phyloP scores from a whole-genome alignment of 1,284 basidiomycete species.

The Microbotryum intermedium region DNA sequence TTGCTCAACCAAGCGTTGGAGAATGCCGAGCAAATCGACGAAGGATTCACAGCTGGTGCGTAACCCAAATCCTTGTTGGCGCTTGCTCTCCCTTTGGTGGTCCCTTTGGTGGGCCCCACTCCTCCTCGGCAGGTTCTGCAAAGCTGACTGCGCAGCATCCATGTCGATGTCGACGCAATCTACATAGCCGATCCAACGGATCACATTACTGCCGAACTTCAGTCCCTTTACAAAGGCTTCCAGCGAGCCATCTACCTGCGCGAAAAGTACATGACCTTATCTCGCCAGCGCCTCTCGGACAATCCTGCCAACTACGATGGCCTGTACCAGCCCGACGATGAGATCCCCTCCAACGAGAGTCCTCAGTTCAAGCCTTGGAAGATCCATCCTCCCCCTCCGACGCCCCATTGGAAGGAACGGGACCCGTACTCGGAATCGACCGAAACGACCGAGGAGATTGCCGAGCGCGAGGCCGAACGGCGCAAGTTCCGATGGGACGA shows the following conservation, averaged over 20 bases:
- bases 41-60: conserved; percentile 23
- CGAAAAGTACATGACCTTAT: conserved; percentile 82
- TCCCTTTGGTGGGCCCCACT: background rate
- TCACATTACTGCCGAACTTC: conserved; percentile 35
- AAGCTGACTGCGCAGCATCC: background rate
- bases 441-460: conserved; percentile 25
- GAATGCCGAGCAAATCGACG: conserved; percentile 25
- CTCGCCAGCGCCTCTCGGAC: conserved; percentile 75
- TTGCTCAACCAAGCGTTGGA: conserved; percentile 14
- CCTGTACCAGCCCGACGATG: conserved; percentile 13
- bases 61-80: background rate
- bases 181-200: conserved; percentile 24
- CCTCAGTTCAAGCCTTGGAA: conserved; percentile 55
- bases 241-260: conserved; percentile 74
- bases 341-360: conserved; percentile 4
- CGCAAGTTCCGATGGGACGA: conserved; percentile 55
- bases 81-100: background rate
- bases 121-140: background rate
- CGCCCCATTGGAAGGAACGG: conserved; percentile 72
- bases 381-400: conserved; percentile 81
- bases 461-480: conserved; percentile 13
- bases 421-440: conserved; percentile 25
- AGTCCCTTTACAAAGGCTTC: conserved; percentile 46
- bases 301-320: conserved; percentile 83
- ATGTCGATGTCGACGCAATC: no score